Evolutionary conservation across 179 eudicot genomes (phyloP), one percentile per base, ranked within the genome.

Genomic region (Beta lomatogona): DNA sequence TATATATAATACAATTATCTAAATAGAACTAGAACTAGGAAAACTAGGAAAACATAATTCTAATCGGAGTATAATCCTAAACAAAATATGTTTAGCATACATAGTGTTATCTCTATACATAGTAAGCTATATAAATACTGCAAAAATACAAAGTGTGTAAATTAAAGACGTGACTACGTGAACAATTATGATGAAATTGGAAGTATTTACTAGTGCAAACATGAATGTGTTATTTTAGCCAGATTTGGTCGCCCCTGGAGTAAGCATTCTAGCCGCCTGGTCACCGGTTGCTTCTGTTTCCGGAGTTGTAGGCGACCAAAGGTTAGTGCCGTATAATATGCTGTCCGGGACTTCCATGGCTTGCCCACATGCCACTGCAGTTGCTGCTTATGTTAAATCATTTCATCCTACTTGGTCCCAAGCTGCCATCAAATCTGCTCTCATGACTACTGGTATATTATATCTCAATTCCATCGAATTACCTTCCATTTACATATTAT

Each of bases 391-490:
- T 77, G 84, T 82, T 54, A 69, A 82, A 54, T 76, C 80, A 0
- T 82, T 70, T 66, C 77, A 82, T 41, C 84, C 84, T 15, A 54
- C 74, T 46, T 82, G 84, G 80, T 82, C 84, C 21, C 77, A 76
- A 0, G 60, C 81, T 58, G 77, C 84, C 10, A 82, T 76, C 21
- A 70, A 41, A 71, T 82, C 80, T 63, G 84, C 84, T 60, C 84
- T 82, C 52, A 82, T 82, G 81, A 77, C 81, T 60, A 82, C 80
- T 15, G 84, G 84, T 82, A 57, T 14, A 12, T 11, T 57, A 57
- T 57, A 11, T 11, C 10, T 57, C 60, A 25, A 25, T 57, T 46
- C 50, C 50, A 4, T 46, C 8, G 50, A 4, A 7, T 7, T 46
- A 46, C 50, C 50, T 4, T 46, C 50, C 8, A 46, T 46, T 46